These are phyloP conservation scores for Cladophialophora immunda DNA, from an alignment of 2,329 filamentous ascomycete genomes.

Conservation along the genomic window DNA sequence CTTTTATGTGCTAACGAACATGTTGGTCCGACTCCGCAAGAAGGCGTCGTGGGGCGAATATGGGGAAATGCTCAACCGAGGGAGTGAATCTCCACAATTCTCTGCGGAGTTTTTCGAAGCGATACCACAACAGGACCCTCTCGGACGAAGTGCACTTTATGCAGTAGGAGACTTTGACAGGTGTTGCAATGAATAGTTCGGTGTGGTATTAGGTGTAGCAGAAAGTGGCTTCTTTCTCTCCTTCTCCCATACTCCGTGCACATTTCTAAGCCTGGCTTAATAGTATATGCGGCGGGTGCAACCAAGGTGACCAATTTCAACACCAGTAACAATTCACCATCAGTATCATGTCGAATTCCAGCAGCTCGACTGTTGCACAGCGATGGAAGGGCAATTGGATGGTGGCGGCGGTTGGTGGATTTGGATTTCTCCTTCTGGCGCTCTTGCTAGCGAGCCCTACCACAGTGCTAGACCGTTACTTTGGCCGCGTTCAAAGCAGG, in stretches of 20 bases:
- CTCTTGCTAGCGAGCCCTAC: not conserved
- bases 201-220: not conserved
- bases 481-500: not conserved
- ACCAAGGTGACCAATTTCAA: not conserved
- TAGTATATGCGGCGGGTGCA: not conserved
- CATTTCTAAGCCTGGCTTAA: not conserved
- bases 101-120: slow-evolving; percentile 2
- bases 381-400: not conserved
- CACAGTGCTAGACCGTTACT: not conserved
- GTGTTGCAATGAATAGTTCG: not conserved
- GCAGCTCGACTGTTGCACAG: not conserved
- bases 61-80: slow-evolving; percentile 9
- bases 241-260: not conserved
- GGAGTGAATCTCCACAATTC: not conserved
- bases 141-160: too few species aligned
- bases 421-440: not conserved
- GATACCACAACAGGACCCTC: too few species aligned
- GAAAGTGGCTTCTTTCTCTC: not conserved
- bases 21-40: not conserved
- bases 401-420: not conserved
- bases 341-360: not conserved
- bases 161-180: too few species aligned
- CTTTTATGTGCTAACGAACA: not conserved
- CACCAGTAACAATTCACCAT: not conserved
- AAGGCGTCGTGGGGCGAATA: not conserved